A percentile compares a stretch with the other conserved stretches of the same genome.
Evolutionary conservation across 2,329 filamentous ascomycete species (phyloP).

Genomic region (Decorospora gaudefroyi): DNA sequence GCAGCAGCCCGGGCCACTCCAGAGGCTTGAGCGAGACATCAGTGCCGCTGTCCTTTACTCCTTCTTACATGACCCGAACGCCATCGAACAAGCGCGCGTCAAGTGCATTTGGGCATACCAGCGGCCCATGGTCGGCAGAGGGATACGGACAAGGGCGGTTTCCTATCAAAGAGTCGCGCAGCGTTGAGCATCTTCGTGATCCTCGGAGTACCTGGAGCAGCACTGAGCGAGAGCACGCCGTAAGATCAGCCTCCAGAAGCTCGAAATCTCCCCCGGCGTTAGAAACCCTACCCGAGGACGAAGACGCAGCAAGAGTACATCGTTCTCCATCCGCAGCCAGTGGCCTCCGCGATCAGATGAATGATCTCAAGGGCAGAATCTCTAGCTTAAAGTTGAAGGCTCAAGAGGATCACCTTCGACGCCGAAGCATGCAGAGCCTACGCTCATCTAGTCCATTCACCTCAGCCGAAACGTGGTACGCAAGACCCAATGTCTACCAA

Average conservation of each 20-base stretch:
- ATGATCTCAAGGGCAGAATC: slow-evolving; percentile 82
- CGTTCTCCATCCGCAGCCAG: slow-evolving; percentile 73
- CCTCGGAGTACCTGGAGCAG: slow-evolving; percentile 32
- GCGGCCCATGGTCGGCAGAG: slow-evolving; percentile 47
- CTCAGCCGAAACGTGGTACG: slow-evolving; percentile 66
- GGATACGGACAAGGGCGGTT: slow-evolving; percentile 42
- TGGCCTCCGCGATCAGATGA: slow-evolving; percentile 80
- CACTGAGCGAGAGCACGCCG: slow-evolving; percentile 34
- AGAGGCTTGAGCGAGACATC: slow-evolving; percentile 51
- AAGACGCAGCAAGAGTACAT: slow-evolving; percentile 51
- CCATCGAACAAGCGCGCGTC: slow-evolving; percentile 45
- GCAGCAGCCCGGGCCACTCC: slow-evolving; percentile 43
- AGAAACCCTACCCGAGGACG: slow-evolving; percentile 51
- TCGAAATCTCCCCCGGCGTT: slow-evolving; percentile 44
- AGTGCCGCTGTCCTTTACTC: slow-evolving; percentile 41
- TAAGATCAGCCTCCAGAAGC: slow-evolving; percentile 49
- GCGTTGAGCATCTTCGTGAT: slow-evolving; percentile 48
- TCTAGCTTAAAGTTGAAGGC: slow-evolving; percentile 78
- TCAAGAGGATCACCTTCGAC: slow-evolving; percentile 75
- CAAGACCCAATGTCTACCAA: slow-evolving; percentile 45
- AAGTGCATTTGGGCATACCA: slow-evolving; percentile 47
- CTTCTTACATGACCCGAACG: slow-evolving; percentile 34
- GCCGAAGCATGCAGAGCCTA: slow-evolving; percentile 75
- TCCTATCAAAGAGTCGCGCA: slow-evolving; percentile 47
- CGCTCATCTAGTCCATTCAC: slow-evolving; percentile 80